Conservation (phyloP, 2,329 filamentous ascomycete species). For the Neonectria ditissima region DNA sequence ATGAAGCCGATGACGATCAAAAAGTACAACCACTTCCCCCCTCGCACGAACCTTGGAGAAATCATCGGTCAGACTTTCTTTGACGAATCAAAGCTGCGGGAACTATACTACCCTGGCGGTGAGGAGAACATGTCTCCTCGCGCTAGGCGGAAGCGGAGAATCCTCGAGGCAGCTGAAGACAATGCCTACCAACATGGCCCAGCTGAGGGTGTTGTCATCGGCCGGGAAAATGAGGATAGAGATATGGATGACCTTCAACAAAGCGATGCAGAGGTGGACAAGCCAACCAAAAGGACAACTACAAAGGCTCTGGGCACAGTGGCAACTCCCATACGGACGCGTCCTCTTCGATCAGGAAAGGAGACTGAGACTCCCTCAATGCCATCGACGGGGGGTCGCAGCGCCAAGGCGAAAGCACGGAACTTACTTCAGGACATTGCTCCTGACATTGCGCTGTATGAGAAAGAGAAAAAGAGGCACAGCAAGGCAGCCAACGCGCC, state of each 20-base stretch:
- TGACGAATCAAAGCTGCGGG: slow-evolving; percentile 70
- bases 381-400: slow-evolving; percentile 78
- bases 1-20: slow-evolving; percentile 77
- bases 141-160: slow-evolving; percentile 62
- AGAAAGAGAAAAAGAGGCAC: slow-evolving; percentile 89
- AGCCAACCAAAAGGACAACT: slow-evolving; percentile 46
- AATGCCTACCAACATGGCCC: slow-evolving; percentile 62
- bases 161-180: slow-evolving; percentile 62
- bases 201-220: slow-evolving; percentile 60
- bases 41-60: slow-evolving; percentile 90
- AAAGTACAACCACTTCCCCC: slow-evolving; percentile 88
- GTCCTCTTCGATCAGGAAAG: slow-evolving; percentile 71
- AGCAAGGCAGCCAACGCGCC: slow-evolving; percentile 60
- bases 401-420: slow-evolving; percentile 88
- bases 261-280: slow-evolving; percentile 50
- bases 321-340: slow-evolving; percentile 54
- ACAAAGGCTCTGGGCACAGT: slow-evolving; percentile 38
- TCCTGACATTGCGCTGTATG: slow-evolving; percentile 87
- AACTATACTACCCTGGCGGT: slow-evolving; percentile 76
- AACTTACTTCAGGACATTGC: slow-evolving; percentile 81
- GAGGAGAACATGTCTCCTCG: slow-evolving; percentile 57
- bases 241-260: slow-evolving; percentile 60
- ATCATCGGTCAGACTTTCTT: slow-evolving; percentile 91
- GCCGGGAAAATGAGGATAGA: slow-evolving; percentile 53
- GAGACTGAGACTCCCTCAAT: slow-evolving; percentile 85